Evolutionary conservation across 2,329 filamentous ascomycete species (phyloP).

Genomic region (Claviceps fusiformis): DNA sequence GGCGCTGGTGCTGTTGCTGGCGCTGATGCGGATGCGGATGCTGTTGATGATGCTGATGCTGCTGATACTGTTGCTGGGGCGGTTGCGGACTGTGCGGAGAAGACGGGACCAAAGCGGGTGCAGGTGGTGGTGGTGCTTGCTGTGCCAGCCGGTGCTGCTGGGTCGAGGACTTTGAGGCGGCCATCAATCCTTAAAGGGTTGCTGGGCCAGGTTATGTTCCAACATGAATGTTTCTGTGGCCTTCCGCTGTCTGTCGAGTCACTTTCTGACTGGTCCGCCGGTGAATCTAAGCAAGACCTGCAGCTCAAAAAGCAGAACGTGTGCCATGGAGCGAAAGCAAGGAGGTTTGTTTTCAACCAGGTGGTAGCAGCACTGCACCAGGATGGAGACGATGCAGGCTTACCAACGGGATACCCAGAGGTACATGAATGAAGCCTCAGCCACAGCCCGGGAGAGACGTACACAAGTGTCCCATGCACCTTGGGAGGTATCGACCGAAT

Average conservation of each 20-base stretch:
- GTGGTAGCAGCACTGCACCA: too few relatives aligned
- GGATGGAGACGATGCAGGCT: too few relatives aligned
- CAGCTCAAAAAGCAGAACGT: too few relatives aligned
- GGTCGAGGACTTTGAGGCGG: background rate
- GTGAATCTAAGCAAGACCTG: background rate
- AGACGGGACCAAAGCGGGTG: background rate
- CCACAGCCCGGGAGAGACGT: background rate
- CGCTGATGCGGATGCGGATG: constrained; percentile 5
- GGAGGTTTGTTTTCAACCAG: background rate
- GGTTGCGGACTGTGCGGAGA: background rate
- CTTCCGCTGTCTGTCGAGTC: background rate
- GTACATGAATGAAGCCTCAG: background rate
- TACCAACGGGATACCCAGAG: background rate
- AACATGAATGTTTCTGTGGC: background rate
- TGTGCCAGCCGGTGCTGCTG: background rate
- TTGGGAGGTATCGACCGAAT: background rate
- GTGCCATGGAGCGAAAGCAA: background rate
- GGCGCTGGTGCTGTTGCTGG: constrained; percentile 1
- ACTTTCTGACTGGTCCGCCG: background rate
- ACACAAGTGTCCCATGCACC: background rate
- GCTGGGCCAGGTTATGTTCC: too few relatives aligned
- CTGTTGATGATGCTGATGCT: background rate
- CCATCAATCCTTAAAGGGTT: background rate
- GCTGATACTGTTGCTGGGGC: background rate
- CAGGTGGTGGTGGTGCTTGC: background rate